A percentile compares a stretch with the other conserved stretches of the same genome.
Evolutionary conservation across 495 filamentous ascomycete genomes (phyloP).

Genomic region (Trichocladium antarcticum): DNA sequence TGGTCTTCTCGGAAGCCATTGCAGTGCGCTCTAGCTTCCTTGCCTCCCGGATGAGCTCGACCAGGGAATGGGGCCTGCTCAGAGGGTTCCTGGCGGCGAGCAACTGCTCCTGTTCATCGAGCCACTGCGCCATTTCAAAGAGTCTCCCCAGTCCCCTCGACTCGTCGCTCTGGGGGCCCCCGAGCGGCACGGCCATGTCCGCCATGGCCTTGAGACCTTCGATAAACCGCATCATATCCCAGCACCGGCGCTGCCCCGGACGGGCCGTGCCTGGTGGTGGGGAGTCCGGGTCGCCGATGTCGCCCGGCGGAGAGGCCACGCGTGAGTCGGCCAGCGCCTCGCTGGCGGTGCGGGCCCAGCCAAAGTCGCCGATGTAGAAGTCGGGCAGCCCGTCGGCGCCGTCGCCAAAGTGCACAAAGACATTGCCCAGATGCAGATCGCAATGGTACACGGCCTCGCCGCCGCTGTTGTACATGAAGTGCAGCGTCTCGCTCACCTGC

Average conservation of each 20-base stretch:
- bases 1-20: neutral
- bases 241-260: neutral
- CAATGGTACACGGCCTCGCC: slow-evolving; percentile 4
- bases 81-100: neutral
- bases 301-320: no score
- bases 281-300: neutral
- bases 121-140: neutral
- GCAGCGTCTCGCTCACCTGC: slow-evolving; percentile 8
- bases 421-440: slow-evolving; percentile 8
- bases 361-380: slow-evolving; percentile 10
- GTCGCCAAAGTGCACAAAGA: slow-evolving; percentile 2
- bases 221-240: neutral
- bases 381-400: neutral
- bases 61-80: slow-evolving; percentile 1
- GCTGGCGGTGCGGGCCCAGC: slow-evolving; percentile 1
- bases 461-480: slow-evolving; percentile 10
- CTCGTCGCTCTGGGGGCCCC: neutral
- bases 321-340: neutral
- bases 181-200: no score
- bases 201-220: neutral
- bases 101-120: neutral
- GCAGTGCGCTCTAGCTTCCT: neutral
- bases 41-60: neutral
- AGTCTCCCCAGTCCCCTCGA: neutral
- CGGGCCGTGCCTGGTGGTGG: neutral